Conservation (phyloP, 129 eudicot genomes). For the Erigeron canadensis region DNA sequence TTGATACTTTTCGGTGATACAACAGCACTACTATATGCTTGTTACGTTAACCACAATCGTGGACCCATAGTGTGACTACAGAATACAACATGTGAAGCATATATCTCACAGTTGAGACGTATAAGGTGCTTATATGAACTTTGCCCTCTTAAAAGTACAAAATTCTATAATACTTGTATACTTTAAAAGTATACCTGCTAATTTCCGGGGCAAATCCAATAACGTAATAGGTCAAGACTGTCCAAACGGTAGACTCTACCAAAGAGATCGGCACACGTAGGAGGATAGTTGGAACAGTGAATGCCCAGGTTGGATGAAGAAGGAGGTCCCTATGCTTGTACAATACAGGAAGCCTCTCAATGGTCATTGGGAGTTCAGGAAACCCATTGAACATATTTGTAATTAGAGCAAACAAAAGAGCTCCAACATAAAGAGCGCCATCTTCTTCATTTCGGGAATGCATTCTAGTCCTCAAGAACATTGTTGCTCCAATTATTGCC, state of each 20-base stretch:
- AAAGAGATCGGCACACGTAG: constrained; percentile 39
- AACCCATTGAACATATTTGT: constrained; percentile 38
- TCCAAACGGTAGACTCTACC: constrained; percentile 39
- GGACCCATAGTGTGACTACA: too few species aligned
- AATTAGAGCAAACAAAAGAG: constrained; percentile 35
- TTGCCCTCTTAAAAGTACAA: too few species aligned
- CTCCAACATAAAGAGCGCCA: constrained; percentile 40
- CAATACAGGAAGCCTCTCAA: constrained; percentile 37
- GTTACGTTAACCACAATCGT: too few species aligned
- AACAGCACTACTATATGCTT: too few species aligned
- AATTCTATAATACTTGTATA: not conserved
- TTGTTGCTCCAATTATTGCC: constrained; percentile 36
- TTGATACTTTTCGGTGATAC: too few species aligned
- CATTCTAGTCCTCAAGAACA: constrained; percentile 39
- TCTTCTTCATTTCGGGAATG: constrained; percentile 41
- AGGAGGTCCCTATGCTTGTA: constrained; percentile 37
- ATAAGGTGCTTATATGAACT: too few species aligned
- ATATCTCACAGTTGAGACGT: not conserved
- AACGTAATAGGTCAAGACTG: constrained; percentile 34
- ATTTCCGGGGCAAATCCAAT: constrained; percentile 41
- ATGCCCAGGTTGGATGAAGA: constrained; percentile 38
- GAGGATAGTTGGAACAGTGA: constrained; percentile 34
- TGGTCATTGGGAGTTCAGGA: constrained; percentile 36
- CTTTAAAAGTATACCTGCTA: constrained; percentile 23
- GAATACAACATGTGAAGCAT: not conserved